phyloP scores from a whole-genome alignment of 257 asterid genomes.

The Salvia splendens region DNA sequence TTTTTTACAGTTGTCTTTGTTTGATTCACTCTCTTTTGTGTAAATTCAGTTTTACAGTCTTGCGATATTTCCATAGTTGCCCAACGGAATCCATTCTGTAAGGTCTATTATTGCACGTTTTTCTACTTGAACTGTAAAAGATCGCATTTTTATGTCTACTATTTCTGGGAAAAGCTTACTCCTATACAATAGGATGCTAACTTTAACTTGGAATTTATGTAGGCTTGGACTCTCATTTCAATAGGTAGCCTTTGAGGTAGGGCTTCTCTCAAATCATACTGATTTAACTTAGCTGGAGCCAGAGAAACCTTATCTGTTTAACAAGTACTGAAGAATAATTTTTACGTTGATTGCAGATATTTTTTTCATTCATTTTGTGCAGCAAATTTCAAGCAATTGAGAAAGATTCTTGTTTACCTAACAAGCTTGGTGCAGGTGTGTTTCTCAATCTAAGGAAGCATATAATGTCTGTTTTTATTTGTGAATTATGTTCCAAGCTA shows the following conservation, averaged over 20 bases:
- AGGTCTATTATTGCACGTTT: slow-evolving; percentile 9
- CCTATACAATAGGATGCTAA: neutral
- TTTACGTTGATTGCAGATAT: slow-evolving; percentile 22
- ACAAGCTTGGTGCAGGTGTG: slow-evolving; percentile 31
- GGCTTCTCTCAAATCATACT: slow-evolving; percentile 24
- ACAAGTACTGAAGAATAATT: slow-evolving; percentile 22
- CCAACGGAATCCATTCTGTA: slow-evolving; percentile 6
- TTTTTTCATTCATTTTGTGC: slow-evolving; percentile 20
- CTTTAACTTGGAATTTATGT: neutral
- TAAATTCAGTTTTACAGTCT: neutral
- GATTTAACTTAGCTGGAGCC: slow-evolving; percentile 27
- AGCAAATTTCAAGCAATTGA: slow-evolving; percentile 12
- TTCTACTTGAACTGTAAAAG: slow-evolving; percentile 6
- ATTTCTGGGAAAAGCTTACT: neutral
- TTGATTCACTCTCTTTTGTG: slow-evolving; percentile 20
- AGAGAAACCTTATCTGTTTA: slow-evolving; percentile 27
- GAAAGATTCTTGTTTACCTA: slow-evolving; percentile 33
- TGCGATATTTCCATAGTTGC: slow-evolving; percentile 5
- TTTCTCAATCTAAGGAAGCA: slow-evolving; percentile 33
- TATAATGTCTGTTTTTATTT: neutral
- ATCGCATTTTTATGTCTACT: neutral
- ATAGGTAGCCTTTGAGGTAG: slow-evolving; percentile 19
- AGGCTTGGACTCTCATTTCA: neutral
- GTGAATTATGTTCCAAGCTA: neutral
- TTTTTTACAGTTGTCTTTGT: neutral